Conservation (phyloP, 2,329 filamentous ascomycete genomes). For the Penicillium rolfsii region DNA sequence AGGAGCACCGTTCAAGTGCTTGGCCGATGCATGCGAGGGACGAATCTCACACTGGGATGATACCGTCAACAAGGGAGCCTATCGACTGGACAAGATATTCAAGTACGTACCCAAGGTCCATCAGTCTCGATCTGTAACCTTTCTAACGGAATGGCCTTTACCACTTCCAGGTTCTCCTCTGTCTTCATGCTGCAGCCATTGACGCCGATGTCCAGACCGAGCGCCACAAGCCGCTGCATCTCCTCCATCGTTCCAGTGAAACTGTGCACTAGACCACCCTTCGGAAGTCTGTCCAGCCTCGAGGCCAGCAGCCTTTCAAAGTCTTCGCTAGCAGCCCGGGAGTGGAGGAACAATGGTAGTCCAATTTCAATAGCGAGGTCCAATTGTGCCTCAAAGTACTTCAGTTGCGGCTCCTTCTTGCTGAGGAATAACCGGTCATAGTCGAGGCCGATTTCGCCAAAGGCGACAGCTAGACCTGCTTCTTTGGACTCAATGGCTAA, state of each 20-base stretch:
- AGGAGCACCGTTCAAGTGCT: conserved; percentile 70
- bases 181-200: conserved; percentile 98
- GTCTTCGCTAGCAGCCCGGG: conserved; percentile 80
- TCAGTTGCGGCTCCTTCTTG: conserved; percentile 75
- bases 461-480: conserved; percentile 69
- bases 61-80: conserved; percentile 4
- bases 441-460: conserved; percentile 94
- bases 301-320: conserved; percentile 73
- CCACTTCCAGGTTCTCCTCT: conserved; percentile 83
- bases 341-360: conserved; percentile 89
- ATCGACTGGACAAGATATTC: background rate
- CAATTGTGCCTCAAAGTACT: conserved; percentile 83
- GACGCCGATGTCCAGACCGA: conserved; percentile 89
- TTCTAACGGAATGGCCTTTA: conserved; percentile 75
- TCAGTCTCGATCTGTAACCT: conserved; percentile 93
- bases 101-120: conserved; percentile 71
- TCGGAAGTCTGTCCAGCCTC: conserved; percentile 67
- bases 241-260: conserved; percentile 89
- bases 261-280: conserved; percentile 84
- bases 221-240: conserved; percentile 75
- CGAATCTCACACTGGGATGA: conserved; percentile 77
- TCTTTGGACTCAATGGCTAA: conserved; percentile 65
- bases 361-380: conserved; percentile 75
- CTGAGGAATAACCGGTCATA: conserved; percentile 90
- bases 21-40: conserved; percentile 81